Evolutionary conservation across 2,329 filamentous ascomycete genomes (phyloP).

Genomic region (Dactylonectria macrodidyma): DNA sequence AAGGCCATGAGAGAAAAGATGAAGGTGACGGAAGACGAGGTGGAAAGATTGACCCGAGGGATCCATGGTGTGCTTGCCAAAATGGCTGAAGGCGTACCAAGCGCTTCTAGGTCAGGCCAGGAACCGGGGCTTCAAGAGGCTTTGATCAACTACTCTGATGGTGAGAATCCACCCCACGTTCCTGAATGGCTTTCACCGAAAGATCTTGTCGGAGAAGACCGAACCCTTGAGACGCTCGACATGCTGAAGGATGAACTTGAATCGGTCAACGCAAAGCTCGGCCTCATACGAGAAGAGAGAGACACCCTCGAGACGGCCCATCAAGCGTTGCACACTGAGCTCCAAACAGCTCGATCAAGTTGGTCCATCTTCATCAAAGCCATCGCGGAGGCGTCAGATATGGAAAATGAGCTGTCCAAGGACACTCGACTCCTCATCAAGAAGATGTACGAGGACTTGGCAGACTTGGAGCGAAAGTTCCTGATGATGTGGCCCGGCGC

Average conservation of each 20-base stretch:
- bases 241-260: not conserved
- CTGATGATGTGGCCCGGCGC: not conserved
- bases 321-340: not conserved
- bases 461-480: constrained; percentile 3
- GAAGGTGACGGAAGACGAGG: not conserved
- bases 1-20: not conserved
- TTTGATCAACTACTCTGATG: not conserved
- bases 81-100: not conserved
- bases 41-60: not conserved
- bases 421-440: not conserved
- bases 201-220: not conserved
- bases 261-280: not conserved
- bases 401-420: not conserved
- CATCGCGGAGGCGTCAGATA: not conserved
- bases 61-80: not conserved
- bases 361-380: not conserved
- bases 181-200: not conserved
- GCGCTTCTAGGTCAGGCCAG: not conserved
- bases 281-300: not conserved
- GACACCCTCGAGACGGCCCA: not conserved
- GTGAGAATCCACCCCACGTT: not conserved
- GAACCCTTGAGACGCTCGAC: not conserved
- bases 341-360: not conserved
- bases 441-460: not conserved
- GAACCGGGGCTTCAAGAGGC: not conserved